Conservation (phyloP, 306 rosid species). For the Lathyrus oleraceus region DNA sequence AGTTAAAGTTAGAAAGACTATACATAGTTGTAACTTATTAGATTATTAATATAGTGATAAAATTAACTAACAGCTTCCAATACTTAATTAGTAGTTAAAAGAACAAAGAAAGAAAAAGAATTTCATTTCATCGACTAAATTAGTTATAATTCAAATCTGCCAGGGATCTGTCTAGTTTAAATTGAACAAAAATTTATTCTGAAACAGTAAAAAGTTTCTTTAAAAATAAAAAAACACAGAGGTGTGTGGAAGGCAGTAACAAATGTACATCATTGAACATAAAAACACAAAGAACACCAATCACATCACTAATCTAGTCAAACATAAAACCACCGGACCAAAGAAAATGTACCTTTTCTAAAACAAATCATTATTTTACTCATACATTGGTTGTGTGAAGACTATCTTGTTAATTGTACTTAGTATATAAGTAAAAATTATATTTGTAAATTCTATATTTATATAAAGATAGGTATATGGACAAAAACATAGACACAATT, state of each 20-base stretch:
- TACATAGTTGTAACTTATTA: background rate
- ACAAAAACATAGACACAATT: too few relatives aligned
- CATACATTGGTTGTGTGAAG: too few relatives aligned
- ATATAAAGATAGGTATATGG: too few relatives aligned
- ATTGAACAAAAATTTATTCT: conserved; percentile 11
- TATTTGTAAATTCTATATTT: too few relatives aligned
- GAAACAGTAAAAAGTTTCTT: conserved; percentile 26
- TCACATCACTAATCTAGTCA: conserved; percentile 34
- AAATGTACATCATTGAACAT: background rate
- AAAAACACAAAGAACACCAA: conserved; percentile 26
- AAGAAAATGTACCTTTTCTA: conserved; percentile 38
- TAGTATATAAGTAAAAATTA: too few relatives aligned
- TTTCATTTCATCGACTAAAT: background rate
- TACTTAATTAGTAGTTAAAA: background rate
- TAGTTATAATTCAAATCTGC: conserved; percentile 30
- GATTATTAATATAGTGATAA: conserved; percentile 13
- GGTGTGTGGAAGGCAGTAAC: too few relatives aligned
- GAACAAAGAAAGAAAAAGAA: background rate
- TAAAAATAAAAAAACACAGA: background rate
- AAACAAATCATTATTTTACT: conserved; percentile 22
- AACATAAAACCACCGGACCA: conserved; percentile 46
- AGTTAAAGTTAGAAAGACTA: background rate
- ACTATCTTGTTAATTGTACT: too few relatives aligned
- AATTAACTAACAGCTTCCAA: too few relatives aligned
- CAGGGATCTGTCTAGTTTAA: conserved; percentile 34